Conservation (phyloP, 2,329 filamentous ascomycete species). For the Amphichorda felina region DNA sequence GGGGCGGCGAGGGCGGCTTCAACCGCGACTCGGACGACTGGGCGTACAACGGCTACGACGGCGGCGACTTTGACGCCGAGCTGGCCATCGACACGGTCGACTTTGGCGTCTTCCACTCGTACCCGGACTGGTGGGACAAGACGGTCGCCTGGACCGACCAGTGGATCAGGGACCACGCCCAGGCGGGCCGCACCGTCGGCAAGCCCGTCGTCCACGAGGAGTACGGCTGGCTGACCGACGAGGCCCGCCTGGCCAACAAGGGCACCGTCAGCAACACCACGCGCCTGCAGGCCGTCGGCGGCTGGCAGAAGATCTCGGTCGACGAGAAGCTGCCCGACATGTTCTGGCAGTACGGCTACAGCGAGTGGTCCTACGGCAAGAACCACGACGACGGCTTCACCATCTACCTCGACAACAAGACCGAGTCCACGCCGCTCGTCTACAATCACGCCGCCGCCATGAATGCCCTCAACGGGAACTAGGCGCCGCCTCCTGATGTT, state of each 20-base stretch:
- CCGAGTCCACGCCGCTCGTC: conserved; percentile 30
- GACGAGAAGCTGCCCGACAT: conserved; percentile 36
- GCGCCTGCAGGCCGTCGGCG: conserved; percentile 28
- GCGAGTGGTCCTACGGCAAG: conserved; percentile 35
- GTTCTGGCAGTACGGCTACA: conserved; percentile 45
- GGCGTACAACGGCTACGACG: conserved; percentile 34
- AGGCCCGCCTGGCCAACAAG: conserved; percentile 30
- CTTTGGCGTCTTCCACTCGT: conserved; percentile 43
- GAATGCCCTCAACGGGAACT: conserved; percentile 13
- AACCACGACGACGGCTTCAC: conserved; percentile 46
- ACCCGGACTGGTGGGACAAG: conserved; percentile 44
- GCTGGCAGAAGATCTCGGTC: conserved; percentile 36
- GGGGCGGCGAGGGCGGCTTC: conserved; percentile 47
- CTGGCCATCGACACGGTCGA: conserved; percentile 34
- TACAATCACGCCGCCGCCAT: conserved; percentile 30
- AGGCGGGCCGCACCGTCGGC: conserved; percentile 22
- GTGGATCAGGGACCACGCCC: conserved; percentile 42
- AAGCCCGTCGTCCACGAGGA: conserved; percentile 46
- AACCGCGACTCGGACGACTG: conserved; percentile 28
- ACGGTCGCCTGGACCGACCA: conserved; percentile 37
- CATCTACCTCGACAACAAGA: conserved; percentile 37
- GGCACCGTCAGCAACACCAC: conserved; percentile 29
- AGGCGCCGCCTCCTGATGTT: too few species aligned
- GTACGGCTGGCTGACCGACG: conserved; percentile 41
- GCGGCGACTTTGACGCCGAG: conserved; percentile 41